Evolutionary conservation across 768 basidiomycete genomes (phyloP).

Genomic region (Psilocybe tampanensis): DNA sequence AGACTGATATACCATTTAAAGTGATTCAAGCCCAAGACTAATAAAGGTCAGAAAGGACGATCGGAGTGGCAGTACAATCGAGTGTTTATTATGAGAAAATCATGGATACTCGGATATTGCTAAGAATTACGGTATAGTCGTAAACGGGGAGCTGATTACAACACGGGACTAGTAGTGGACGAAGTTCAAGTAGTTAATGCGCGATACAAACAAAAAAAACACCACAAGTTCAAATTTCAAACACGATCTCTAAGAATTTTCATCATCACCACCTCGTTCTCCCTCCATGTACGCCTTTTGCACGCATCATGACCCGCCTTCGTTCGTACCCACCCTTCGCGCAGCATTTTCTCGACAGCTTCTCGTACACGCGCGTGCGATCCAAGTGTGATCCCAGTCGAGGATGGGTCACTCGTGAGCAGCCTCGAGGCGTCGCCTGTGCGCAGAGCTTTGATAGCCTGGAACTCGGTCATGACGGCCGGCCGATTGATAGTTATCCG

Average conservation of each 20-base stretch:
- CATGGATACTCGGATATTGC: no score
- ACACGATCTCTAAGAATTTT: slow-evolving; percentile 7
- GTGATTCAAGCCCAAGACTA: no score
- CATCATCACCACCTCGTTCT: slow-evolving; percentile 11
- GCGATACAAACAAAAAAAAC: no score
- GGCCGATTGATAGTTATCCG: slow-evolving; percentile 11
- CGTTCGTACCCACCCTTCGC: slow-evolving; percentile 7
- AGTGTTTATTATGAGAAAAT: no score
- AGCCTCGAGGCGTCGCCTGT: slow-evolving; percentile 5
- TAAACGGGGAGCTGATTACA: no score
- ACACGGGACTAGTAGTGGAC: no score
- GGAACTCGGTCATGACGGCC: slow-evolving; percentile 13
- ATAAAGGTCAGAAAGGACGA: no score
- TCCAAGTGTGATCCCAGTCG: not conserved
- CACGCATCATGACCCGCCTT: not conserved
- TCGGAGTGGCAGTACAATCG: no score
- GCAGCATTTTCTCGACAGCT: slow-evolving; percentile 11
- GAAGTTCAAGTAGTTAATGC: no score
- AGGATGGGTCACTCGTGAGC: slow-evolving; percentile 1
- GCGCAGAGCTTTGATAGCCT: slow-evolving; percentile 10
- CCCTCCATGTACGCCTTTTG: slow-evolving; percentile 3
- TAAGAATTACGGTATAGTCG: no score
- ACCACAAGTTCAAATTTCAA: not conserved
- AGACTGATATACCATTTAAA: no score
- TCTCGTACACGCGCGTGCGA: not conserved